Evolutionary conservation across 169 alveolate species (phyloP), one percentile per base, ranked within the genome.

Genomic region (Cyclospora cayetanensis): DNA sequence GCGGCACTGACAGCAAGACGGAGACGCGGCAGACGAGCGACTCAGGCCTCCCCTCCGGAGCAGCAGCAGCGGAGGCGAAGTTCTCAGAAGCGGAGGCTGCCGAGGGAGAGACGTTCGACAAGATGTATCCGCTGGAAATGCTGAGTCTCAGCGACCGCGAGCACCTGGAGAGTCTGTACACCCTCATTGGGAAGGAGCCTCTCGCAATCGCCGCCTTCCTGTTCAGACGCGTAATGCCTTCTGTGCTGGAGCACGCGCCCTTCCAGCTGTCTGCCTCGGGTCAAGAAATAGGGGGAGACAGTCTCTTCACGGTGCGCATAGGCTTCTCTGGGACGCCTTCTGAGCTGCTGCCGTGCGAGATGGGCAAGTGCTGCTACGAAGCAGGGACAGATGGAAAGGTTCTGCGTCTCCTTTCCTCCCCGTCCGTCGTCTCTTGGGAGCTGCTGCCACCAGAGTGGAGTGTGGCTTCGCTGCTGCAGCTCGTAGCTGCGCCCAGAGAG

Each of bases 301-400:
- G 96, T 84, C 91, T 97, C 68, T 97, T 97, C 93, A 96, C 97
- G 41, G 89, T 95, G 25, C 95, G 98, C 52, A 94, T 97, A 46
- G 99, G 99, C 29, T 97, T 97, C 96, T 96, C 98, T 39, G 99
- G 99, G 2, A 97, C 99, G 35, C 98, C 98, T 37, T 96, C 97
- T 80, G 98, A 97, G 90, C 96, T 97, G 89, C 94, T 97, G 86
- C 99, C 99, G 0, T 96, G 93, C 68, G 98, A 96, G 52, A 92
- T 97, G 94, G 97, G 97, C 66, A 87, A 85, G 29, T 97, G 98
- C 94, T 93, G 95, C 91, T 97, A 95, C 95, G 97, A 96, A 53
- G 96, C 93, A 39, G 98, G 98, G 88, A 96, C 97, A 20, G 98
- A 97, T 87, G 98, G 98, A 15, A 94, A 95, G 31, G 96, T 97